Conservation (phyloP, 495 filamentous ascomycete species). For the Talaromyces liani region DNA sequence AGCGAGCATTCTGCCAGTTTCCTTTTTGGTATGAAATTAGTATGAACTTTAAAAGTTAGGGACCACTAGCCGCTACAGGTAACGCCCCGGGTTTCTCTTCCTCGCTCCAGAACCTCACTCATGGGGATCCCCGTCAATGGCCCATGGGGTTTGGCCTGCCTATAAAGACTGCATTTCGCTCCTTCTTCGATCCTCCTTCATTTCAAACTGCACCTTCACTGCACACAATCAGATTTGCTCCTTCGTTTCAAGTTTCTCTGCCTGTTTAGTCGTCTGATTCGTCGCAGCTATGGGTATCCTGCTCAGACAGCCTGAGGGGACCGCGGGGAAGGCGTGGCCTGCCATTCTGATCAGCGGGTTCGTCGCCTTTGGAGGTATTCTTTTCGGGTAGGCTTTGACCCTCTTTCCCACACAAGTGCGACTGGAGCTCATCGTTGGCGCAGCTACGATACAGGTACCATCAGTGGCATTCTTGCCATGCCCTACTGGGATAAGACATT, state of each 20-base stretch:
- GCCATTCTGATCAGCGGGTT: slow-evolving; percentile 85
- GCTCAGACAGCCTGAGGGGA: slow-evolving; percentile 34
- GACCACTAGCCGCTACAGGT: too few relatives aligned
- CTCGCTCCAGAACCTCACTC: background rate
- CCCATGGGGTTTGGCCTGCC: background rate
- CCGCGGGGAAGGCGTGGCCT: slow-evolving; percentile 52
- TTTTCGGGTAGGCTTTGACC: slow-evolving; percentile 60
- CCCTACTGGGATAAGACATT: slow-evolving; percentile 65
- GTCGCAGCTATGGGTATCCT: slow-evolving; percentile 27
- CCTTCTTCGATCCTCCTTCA: background rate
- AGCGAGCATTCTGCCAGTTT: background rate
- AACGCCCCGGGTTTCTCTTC: too few relatives aligned
- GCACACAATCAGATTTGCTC: background rate
- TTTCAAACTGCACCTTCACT: background rate
- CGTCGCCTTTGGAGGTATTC: slow-evolving; percentile 79
- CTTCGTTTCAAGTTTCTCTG: background rate
- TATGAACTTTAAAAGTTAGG: too few relatives aligned
- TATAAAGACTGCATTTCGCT: background rate
- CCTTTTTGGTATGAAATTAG: background rate
- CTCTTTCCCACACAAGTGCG: slow-evolving; percentile 14
- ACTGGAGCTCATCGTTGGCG: background rate
- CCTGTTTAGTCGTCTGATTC: background rate
- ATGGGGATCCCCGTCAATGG: too few relatives aligned
- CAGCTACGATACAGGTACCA: slow-evolving; percentile 83
- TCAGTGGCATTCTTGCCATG: slow-evolving; percentile 81